These are phyloP conservation scores for Yamadazyma ubonensis DNA, from an alignment of 805 yeast species.

Conservation along the genomic window DNA sequence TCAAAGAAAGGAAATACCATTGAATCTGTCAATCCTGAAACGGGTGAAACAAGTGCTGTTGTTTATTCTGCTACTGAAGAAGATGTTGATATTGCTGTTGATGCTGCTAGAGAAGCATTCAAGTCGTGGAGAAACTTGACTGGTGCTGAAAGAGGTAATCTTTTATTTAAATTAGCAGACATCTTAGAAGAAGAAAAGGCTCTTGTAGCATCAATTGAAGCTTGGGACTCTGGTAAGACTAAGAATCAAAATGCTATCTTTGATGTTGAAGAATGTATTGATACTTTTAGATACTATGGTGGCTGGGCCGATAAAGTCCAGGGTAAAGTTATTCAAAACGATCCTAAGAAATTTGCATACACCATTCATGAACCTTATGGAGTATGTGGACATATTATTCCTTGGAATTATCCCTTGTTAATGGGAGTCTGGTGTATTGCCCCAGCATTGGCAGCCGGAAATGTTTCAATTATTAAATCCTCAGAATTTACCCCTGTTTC, in stretches of 20 bases:
- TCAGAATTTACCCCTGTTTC: slow-evolving; percentile 78
- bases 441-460: slow-evolving; percentile 81
- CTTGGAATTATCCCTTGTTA: slow-evolving; percentile 49
- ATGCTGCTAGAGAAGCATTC: slow-evolving; percentile 39
- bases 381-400: slow-evolving; percentile 47
- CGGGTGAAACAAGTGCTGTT: slow-evolving; percentile 42
- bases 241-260: slow-evolving; percentile 45
- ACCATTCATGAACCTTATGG: slow-evolving; percentile 60
- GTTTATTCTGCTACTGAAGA: slow-evolving; percentile 43
- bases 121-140: slow-evolving; percentile 47
- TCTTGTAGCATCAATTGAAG: slow-evolving; percentile 38
- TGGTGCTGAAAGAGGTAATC: slow-evolving; percentile 41
- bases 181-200: slow-evolving; percentile 33
- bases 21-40: slow-evolving; percentile 44
- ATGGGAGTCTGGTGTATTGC: slow-evolving; percentile 83
- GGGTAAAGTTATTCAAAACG: slow-evolving; percentile 46
- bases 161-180: slow-evolving; percentile 39
- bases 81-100: slow-evolving; percentile 44
- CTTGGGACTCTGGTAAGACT: slow-evolving; percentile 51
- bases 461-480: slow-evolving; percentile 67
- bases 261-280: slow-evolving; percentile 49
- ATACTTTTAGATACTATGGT: slow-evolving; percentile 52
- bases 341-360: slow-evolving; percentile 56
- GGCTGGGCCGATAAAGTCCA: slow-evolving; percentile 62
- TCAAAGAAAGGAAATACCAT: slow-evolving; percentile 36